Base-by-base conservation (phyloP, 306 rosid species). In the Vigna reflexopilosa region DNA sequence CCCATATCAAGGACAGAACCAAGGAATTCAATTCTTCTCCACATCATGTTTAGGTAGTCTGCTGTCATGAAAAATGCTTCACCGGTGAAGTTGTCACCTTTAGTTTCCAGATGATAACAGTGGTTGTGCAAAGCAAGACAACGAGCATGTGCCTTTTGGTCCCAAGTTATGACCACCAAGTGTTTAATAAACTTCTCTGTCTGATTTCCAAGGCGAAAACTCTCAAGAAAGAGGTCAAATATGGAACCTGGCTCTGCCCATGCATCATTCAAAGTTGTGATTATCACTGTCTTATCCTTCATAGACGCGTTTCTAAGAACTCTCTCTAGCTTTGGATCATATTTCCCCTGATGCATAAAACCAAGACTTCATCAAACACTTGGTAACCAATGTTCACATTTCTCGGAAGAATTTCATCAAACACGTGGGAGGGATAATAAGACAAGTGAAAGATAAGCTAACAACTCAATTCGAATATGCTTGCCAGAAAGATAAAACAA, bases 211-310 rank as follows among this genome's bases (percentile, higher is more conserved):
- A 83, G 32, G 1, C 71, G 73, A 75, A 94, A 94, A 69, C 98
- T 92, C 81, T 87, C 84, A 0, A 92, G 86, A 75, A 94, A 94
- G 8, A 89, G 73, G 47, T 94, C 98, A 26, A 92, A 88, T 75
- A 94, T 83, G 5, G 97, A 92, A 22, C 85, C 81, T 22, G 93
- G 90, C 52, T 89, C 89, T 4, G 94, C 94, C 98, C 98, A 94
- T 22, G 98, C 98, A 11, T 89, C 93, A 52, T 94, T 94, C 26
- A 94, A 17, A 1, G 95, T 94, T 26, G 98, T 91, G 6, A 94
- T 13, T 32, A 94, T 85, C 42, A 94, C 88, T 20, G 97, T 94
- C 62, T 83, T 83, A 50, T 85, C 69, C 67, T 80, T 42, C 95
- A 85, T 92, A 0, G 98, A 78, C 5, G 97, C 98, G 0, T 72